phyloP scores from a whole-genome alignment of 202 grass and related monocot species.

The Brachypodium distachyon region DNA sequence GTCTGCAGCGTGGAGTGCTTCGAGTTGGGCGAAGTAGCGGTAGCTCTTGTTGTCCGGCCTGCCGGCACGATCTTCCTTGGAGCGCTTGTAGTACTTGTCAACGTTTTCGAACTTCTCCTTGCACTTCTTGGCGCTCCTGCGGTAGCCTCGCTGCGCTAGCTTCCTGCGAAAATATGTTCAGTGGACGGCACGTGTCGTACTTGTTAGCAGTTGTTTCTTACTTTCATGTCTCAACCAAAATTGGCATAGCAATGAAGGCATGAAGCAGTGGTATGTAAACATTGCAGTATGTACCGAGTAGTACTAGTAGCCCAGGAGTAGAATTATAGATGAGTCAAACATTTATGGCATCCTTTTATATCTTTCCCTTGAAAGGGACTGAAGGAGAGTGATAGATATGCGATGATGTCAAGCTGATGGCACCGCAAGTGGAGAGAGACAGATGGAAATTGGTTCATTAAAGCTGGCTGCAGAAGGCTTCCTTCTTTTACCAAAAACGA shows the following conservation, averaged over 20 bases:
- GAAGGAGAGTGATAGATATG: conserved; percentile 25
- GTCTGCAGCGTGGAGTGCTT: conserved; percentile 43
- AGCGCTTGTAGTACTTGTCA: conserved; percentile 99
- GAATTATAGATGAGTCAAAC: conserved; percentile 11
- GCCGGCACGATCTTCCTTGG: conserved; percentile 76
- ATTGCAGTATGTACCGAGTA: not conserved
- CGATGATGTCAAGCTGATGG: conserved; percentile 15
- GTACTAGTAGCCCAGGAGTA: not conserved
- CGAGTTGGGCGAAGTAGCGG: conserved; percentile 78
- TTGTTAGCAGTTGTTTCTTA: not conserved
- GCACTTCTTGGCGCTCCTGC: conserved; percentile 88
- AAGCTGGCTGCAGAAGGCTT: conserved; percentile 26
- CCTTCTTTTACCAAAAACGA: conserved; percentile 39
- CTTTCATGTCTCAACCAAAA: conserved; percentile 31
- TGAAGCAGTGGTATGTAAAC: not conserved
- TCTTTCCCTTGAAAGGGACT: not conserved
- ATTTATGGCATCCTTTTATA: not conserved
- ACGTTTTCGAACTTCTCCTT: conserved; percentile 99
- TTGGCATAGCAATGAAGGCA: not conserved
- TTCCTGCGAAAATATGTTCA: conserved; percentile 56
- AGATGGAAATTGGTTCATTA: not conserved
- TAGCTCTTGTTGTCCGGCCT: conserved; percentile 94
- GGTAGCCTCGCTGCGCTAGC: conserved; percentile 79
- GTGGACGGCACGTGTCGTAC: not conserved
- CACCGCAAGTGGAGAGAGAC: not conserved